Conservation (phyloP, 2,329 filamentous ascomycete species). For the Cercospora sp. region DNA sequence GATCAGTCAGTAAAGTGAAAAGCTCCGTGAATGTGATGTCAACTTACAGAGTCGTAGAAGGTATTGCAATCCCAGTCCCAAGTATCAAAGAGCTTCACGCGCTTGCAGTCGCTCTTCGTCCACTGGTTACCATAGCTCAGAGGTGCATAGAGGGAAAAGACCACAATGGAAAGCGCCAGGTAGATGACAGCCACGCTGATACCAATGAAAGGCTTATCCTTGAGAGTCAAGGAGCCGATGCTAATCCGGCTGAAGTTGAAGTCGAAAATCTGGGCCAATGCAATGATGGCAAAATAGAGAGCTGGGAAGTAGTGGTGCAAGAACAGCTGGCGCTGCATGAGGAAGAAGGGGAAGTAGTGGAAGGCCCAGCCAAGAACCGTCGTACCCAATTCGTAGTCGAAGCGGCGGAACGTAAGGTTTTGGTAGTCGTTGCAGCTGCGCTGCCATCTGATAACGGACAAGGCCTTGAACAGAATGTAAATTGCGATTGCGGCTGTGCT, state of each 20-base stretch:
- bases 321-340: constrained; percentile 98
- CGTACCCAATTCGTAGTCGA: constrained; percentile 93
- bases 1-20: not conserved
- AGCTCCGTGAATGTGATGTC: not conserved
- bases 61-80: constrained; percentile 99
- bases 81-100: constrained; percentile 78
- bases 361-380: constrained; percentile 92
- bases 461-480: constrained; percentile 80
- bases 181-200: constrained; percentile 72
- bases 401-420: constrained; percentile 83
- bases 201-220: constrained; percentile 70
- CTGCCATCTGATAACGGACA: constrained; percentile 91
- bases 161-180: constrained; percentile 69
- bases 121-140: constrained; percentile 90
- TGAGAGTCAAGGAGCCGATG: constrained; percentile 49
- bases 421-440: constrained; percentile 85
- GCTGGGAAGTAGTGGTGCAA: constrained; percentile 98
- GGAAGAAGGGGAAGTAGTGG: constrained; percentile 98
- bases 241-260: constrained; percentile 74
- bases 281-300: constrained; percentile 89
- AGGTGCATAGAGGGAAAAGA: constrained; percentile 83
- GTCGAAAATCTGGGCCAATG: constrained; percentile 86
- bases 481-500: constrained; percentile 74
- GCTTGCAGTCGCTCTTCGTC: constrained; percentile 84
- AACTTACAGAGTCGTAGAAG: constrained; percentile 81